A percentile compares a stretch with the other conserved stretches of the same genome.
Evolutionary conservation across 805 yeast species (phyloP).

Genomic region (Wickerhamiella kazuoi): DNA sequence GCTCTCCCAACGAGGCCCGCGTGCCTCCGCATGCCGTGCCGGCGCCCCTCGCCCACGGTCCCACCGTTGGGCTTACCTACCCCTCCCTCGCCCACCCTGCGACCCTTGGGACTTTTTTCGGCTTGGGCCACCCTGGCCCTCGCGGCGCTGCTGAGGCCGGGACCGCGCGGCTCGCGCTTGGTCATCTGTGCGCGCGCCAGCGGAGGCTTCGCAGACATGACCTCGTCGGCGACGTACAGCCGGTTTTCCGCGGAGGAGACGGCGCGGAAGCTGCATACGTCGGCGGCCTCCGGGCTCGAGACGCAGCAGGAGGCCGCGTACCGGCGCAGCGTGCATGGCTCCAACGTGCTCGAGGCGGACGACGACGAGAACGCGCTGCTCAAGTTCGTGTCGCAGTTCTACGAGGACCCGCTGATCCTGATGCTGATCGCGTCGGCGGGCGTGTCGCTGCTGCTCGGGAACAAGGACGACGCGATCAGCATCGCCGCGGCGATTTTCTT

Average conservation of each 20-base stretch:
- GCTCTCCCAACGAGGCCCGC: too few species aligned
- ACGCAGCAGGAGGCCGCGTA: conserved; percentile 52
- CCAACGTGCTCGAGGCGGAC: conserved; percentile 58
- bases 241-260: conserved; percentile 50
- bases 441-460: conserved; percentile 83
- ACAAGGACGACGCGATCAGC: conserved; percentile 86
- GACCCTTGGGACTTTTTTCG: too few species aligned
- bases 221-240: conserved; percentile 53
- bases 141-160: too few species aligned
- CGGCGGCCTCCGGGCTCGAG: conserved; percentile 40
- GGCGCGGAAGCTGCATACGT: conserved; percentile 42
- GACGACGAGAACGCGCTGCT: conserved; percentile 52
- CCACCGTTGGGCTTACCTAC: too few species aligned
- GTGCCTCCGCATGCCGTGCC: too few species aligned
- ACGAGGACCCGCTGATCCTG: conserved; percentile 80
- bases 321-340: conserved; percentile 60
- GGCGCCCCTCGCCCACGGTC: too few species aligned
- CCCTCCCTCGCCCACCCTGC: too few species aligned
- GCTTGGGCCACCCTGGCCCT: too few species aligned
- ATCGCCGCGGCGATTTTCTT: conserved; percentile 82
- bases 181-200: too few species aligned
- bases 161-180: too few species aligned
- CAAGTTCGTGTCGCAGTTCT: conserved; percentile 64
- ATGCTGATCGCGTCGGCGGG: conserved; percentile 79
- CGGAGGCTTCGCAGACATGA: too few species aligned